Conservation (phyloP, 164 flowering plant species). For the Saururus chinensis region DNA sequence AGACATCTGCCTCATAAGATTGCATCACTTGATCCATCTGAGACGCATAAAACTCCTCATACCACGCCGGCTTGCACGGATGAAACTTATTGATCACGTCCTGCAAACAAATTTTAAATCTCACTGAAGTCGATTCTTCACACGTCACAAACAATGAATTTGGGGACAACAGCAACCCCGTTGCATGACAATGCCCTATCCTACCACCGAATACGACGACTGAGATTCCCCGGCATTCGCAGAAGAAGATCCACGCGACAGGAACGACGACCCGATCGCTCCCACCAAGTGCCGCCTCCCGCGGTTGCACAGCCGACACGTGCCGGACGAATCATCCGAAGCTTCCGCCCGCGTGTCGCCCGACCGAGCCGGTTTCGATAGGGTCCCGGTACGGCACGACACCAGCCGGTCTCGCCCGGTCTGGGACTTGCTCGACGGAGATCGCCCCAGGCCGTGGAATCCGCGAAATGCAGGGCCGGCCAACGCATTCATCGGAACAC, state of each 20-base stretch:
- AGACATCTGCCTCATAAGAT: conserved; percentile 35
- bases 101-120: conserved; percentile 17
- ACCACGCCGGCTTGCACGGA: conserved; percentile 75
- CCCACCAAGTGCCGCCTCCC: conserved; percentile 1
- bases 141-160: not conserved
- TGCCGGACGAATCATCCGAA: not conserved
- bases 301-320: not conserved
- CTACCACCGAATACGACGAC: not conserved
- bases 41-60: conserved; percentile 63
- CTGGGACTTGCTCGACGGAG: too few relatives aligned
- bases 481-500: too few relatives aligned
- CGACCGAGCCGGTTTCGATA: too few relatives aligned
- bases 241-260: not conserved
- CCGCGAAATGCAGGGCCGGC: too few relatives aligned
- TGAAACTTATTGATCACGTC: conserved; percentile 40
- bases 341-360: too few relatives aligned
- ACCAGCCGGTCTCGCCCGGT: too few relatives aligned
- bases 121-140: not conserved
- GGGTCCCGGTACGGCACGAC: too few relatives aligned
- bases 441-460: too few relatives aligned
- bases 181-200: not conserved
- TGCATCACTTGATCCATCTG: conserved; percentile 34
- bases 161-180: too few relatives aligned
- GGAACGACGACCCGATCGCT: not conserved
- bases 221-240: not conserved